Percentiles rank a stretch among this genome's conserved stretches.
Evolutionary conservation across 148 eudicot species (phyloP).

Genomic region (Agrostemma githago): DNA sequence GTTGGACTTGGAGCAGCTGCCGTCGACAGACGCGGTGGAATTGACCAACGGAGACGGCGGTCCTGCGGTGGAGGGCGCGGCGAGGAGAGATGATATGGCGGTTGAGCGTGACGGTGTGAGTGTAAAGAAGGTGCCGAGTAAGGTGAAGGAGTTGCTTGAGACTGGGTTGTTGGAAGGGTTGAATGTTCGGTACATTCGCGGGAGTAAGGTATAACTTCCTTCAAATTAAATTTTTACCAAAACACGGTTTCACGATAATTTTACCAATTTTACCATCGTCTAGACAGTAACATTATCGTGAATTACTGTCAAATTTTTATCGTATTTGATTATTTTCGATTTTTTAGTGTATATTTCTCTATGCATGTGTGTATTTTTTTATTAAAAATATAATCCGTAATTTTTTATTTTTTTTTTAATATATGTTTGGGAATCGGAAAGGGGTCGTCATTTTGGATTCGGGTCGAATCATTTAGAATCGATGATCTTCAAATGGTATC

Average conservation of each 20-base stretch:
- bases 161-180: slow-evolving; percentile 67
- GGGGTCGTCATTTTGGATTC: neutral
- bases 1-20: slow-evolving; percentile 27
- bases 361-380: no score
- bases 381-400: no score
- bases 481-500: no score
- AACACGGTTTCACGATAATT: no score
- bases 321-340: no score
- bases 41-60: slow-evolving; percentile 15
- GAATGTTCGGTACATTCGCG: slow-evolving; percentile 51
- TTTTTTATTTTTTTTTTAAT: no score
- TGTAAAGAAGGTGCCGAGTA: slow-evolving; percentile 26
- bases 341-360: neutral
- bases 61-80: slow-evolving; percentile 20
- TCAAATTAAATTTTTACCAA: no score
- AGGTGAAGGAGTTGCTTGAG: slow-evolving; percentile 38
- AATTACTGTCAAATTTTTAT: no score
- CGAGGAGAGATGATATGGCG: neutral
- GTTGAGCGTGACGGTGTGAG: neutral
- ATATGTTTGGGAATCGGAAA: neutral
- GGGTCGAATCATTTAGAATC: neutral
- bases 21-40: slow-evolving; percentile 31
- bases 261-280: no score
- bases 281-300: neutral
- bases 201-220: slow-evolving; percentile 39